phyloP scores from a whole-genome alignment of 768 basidiomycete genomes.

The Multifurca ochricompacta region DNA sequence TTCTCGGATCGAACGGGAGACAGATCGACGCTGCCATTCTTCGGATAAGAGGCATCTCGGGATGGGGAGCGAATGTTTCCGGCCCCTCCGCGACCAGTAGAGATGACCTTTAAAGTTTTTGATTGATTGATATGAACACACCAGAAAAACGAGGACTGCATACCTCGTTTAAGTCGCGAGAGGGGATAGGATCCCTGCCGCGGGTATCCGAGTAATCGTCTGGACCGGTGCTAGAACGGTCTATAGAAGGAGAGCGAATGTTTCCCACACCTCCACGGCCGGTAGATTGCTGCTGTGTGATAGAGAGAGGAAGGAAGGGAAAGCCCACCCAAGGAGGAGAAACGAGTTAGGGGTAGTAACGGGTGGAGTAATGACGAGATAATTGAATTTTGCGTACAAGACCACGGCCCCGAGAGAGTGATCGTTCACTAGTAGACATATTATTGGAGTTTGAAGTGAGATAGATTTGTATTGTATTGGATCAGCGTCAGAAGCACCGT shows the following conservation, averaged over 20 bases:
- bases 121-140: no score
- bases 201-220: constrained; percentile 52
- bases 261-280: constrained; percentile 68
- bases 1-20: constrained; percentile 10
- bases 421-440: constrained; percentile 2
- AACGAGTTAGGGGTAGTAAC: no score
- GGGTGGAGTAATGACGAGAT: background rate
- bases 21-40: background rate
- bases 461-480: background rate
- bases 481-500: background rate
- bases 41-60: constrained; percentile 33
- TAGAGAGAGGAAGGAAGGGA: no score
- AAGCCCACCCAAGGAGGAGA: no score
- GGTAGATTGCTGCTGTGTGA: constrained; percentile 47
- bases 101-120: constrained; percentile 31
- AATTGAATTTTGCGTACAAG: background rate
- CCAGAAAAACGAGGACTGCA: background rate
- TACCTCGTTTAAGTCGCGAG: constrained; percentile 32
- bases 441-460: background rate
- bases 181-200: constrained; percentile 47
- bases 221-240: constrained; percentile 30
- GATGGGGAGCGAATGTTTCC: constrained; percentile 83
- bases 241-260: constrained; percentile 39
- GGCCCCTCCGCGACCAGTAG: constrained; percentile 71
- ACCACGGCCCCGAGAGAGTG: constrained; percentile 6